A percentile compares a stretch with the other conserved stretches of the same genome.
These are phyloP conservation scores for Sporopachydermia quercuum DNA, from an alignment of 805 yeast species.

Conservation along the genomic window DNA sequence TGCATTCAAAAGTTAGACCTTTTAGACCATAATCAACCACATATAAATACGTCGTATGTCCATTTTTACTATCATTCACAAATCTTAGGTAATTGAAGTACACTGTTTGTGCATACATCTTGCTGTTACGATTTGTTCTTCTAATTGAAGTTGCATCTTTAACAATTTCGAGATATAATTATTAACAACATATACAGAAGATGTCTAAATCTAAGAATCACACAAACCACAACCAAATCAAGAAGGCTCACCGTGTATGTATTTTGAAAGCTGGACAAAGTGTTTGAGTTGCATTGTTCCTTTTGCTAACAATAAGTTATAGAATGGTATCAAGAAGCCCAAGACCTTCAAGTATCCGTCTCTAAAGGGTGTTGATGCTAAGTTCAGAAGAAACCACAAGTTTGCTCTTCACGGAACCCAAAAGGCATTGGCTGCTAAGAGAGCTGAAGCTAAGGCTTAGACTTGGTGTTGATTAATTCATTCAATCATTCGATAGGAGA, in stretches of 20 bases:
- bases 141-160: no score
- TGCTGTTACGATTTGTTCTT: no score
- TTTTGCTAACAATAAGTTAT: no score
- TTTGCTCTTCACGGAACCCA: slow-evolving; percentile 97
- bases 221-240: slow-evolving; percentile 99
- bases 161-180: no score
- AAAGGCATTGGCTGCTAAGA: slow-evolving; percentile 78
- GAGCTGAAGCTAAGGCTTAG: slow-evolving; percentile 43
- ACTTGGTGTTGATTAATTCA: no score
- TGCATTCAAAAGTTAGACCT: no score
- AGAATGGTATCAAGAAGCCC: slow-evolving; percentile 98
- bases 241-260: slow-evolving; percentile 84
- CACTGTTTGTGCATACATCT: no score
- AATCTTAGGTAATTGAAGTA: no score
- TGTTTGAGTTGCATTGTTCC: neutral
- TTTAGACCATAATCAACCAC: no score
- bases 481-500: no score
- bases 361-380: slow-evolving; percentile 96
- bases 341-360: slow-evolving; percentile 97
- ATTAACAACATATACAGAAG: slow-evolving; percentile 24
- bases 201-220: slow-evolving; percentile 99
- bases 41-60: no score
- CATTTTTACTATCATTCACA: no score
- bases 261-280: neutral
- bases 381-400: slow-evolving; percentile 99